Conservation (phyloP, 2,329 filamentous ascomycete genomes). For the Scolecobasidium constrictum region DNA sequence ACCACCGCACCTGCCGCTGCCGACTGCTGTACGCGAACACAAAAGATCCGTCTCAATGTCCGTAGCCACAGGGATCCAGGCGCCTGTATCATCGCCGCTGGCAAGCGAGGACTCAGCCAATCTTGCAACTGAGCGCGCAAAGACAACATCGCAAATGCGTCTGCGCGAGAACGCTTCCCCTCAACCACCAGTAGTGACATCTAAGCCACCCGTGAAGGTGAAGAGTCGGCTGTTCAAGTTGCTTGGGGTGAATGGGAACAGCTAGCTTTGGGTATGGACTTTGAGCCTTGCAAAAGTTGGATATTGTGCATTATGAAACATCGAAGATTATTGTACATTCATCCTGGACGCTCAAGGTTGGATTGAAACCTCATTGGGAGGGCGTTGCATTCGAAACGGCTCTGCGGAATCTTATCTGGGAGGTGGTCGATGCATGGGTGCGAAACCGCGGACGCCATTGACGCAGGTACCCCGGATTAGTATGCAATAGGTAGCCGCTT, state of each 20-base stretch:
- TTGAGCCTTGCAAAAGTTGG: no score
- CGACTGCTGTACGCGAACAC: neutral
- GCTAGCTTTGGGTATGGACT: no score
- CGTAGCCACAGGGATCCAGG: neutral
- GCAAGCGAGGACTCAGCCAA: neutral
- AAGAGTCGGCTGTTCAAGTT: slow-evolving; percentile 7
- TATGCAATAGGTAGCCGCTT: no score
- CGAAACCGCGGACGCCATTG: no score
- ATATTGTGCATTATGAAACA: no score
- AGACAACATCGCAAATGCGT: neutral
- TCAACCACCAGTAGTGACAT: neutral
- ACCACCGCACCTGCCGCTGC: neutral
- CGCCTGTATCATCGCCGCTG: neutral
- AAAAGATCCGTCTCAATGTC: neutral
- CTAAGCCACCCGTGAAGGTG: slow-evolving; percentile 4
- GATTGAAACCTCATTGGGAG: no score
- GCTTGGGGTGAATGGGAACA: slow-evolving; percentile 2
- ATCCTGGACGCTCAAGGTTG: no score
- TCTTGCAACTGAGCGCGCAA: neutral
- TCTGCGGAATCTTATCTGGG: no score
- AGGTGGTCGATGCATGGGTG: no score
- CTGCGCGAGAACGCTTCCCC: neutral
- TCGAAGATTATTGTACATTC: no score
- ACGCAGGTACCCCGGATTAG: no score
- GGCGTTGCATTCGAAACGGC: no score